Conservation (phyloP, 768 basidiomycete genomes). For the Agrocybe praecox region DNA sequence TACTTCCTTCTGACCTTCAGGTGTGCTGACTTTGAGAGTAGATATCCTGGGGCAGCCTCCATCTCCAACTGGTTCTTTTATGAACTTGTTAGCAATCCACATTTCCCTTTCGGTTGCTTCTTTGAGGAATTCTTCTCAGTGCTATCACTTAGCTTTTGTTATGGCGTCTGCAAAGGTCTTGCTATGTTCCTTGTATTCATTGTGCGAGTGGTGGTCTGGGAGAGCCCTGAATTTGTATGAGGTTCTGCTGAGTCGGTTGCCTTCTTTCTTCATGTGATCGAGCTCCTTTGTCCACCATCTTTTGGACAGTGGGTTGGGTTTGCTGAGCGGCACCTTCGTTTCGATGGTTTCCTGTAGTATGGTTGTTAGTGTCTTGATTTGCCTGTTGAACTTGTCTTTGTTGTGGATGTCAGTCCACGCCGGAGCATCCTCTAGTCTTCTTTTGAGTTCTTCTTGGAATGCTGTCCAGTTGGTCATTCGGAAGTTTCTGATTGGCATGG, state of each 20-base stretch:
- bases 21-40: not conserved
- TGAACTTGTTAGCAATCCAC: constrained; percentile 27
- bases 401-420: not conserved
- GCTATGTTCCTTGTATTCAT: not conserved
- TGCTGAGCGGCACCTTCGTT: not conserved
- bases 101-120: constrained; percentile 5
- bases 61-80: constrained; percentile 14
- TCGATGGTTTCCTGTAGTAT: not conserved
- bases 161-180: constrained; percentile 18
- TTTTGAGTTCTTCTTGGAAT: constrained; percentile 22
- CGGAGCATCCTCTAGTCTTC: not conserved
- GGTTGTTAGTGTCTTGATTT: constrained; percentile 1
- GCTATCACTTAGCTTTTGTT: constrained; percentile 16
- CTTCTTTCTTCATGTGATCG: not conserved
- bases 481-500: constrained; percentile 4
- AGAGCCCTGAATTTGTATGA: not conserved
- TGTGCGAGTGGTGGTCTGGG: not conserved
- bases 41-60: constrained; percentile 25
- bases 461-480: constrained; percentile 25
- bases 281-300: not conserved
- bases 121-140: constrained; percentile 31
- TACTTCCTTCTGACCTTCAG: not conserved
- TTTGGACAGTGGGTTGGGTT: not conserved
- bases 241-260: not conserved
- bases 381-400: not conserved